phyloP scores from a whole-genome alignment of 768 basidiomycete genomes.

The Leccinum pellstonianum region DNA sequence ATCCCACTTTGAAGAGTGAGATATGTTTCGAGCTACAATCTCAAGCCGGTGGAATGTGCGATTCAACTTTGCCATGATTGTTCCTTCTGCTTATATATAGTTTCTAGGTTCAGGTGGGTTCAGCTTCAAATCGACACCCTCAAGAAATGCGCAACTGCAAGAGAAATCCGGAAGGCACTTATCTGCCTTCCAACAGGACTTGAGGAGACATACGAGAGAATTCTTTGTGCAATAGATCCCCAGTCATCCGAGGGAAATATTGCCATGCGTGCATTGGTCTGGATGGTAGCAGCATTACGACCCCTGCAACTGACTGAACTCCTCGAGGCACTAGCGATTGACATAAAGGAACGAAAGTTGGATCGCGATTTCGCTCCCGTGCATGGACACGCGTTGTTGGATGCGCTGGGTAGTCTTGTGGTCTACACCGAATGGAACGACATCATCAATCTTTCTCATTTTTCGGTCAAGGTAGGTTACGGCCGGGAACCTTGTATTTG shows the following conservation, averaged over 20 bases:
- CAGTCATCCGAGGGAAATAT: not conserved
- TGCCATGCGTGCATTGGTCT: constrained; percentile 7
- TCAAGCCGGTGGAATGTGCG: constrained; percentile 14
- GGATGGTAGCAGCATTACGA: constrained; percentile 15
- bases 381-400: not conserved
- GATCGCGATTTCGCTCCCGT: not conserved
- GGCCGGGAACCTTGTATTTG: not conserved
- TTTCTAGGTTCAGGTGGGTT: constrained; percentile 20
- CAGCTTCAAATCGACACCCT: constrained; percentile 19
- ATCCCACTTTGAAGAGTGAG: constrained; percentile 2
- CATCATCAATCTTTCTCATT: constrained; percentile 15
- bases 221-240: constrained; percentile 7
- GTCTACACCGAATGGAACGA: not conserved
- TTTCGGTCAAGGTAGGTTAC: constrained; percentile 15
- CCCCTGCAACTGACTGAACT: constrained; percentile 8
- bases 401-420: constrained; percentile 17
- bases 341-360: not conserved
- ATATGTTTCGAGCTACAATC: not conserved
- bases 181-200: constrained; percentile 13
- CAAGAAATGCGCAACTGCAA: not conserved
- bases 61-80: not conserved
- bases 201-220: constrained; percentile 20
- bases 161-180: constrained; percentile 7
- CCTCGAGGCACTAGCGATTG: constrained; percentile 13
- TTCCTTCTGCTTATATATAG: not conserved